phyloP scores from a whole-genome alignment of 345 rosid species.

The Salix exigua region DNA sequence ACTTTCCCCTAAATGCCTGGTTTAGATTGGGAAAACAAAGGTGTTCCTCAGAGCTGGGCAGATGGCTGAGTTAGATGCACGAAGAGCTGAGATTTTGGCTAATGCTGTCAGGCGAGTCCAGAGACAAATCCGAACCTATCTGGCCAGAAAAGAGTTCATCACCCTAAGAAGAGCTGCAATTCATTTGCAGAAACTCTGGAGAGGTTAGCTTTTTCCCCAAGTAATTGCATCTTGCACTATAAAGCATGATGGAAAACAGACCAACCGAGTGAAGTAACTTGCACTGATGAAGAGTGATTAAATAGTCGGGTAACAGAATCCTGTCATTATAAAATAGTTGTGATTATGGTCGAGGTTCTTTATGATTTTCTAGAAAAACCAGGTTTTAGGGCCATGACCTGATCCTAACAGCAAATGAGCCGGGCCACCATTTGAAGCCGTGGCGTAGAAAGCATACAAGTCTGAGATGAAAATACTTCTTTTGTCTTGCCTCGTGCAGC shows the following conservation, averaged over 20 bases:
- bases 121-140: slow-evolving; percentile 50
- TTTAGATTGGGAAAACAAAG: slow-evolving; percentile 63
- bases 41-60: slow-evolving; percentile 72
- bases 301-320: neutral
- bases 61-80: slow-evolving; percentile 70
- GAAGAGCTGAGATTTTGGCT: slow-evolving; percentile 58
- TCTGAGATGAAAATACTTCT: slow-evolving; percentile 1
- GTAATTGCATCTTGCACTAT: slow-evolving; percentile 12
- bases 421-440: neutral
- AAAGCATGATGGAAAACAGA: neutral
- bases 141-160: slow-evolving; percentile 47
- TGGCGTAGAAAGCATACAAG: neutral
- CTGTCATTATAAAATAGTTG: neutral
- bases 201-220: slow-evolving; percentile 39
- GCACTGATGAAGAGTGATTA: neutral
- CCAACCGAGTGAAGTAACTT: neutral
- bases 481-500: slow-evolving; percentile 29
- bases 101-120: slow-evolving; percentile 49
- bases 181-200: slow-evolving; percentile 41
- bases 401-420: neutral
- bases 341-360: neutral
- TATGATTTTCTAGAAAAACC: neutral
- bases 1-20: neutral
- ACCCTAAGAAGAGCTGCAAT: slow-evolving; percentile 42
- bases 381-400: neutral